Conservation (phyloP, 305 asterid species). For the Solanum hybrid region DNA sequence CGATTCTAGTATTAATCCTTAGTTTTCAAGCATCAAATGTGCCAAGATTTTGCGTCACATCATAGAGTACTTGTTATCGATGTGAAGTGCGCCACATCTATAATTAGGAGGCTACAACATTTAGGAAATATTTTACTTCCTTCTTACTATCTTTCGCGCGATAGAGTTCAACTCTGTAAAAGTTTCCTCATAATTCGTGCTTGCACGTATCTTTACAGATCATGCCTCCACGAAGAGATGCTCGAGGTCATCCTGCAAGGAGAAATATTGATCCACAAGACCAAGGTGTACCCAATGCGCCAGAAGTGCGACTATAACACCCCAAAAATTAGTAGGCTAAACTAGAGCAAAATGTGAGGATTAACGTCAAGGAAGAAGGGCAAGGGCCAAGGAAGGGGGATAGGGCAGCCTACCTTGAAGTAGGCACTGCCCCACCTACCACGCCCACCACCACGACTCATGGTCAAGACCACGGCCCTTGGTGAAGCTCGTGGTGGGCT, state of each 20-base stretch:
- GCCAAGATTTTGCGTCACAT: no score
- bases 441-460: no score
- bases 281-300: background rate
- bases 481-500: no score
- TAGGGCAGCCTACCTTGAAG: no score
- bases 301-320: background rate
- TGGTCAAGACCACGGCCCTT: no score
- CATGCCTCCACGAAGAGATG: background rate
- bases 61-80: background rate
- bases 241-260: background rate
- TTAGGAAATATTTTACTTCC: background rate
- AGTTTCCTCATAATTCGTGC: background rate
- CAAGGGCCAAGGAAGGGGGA: no score
- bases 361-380: no score
- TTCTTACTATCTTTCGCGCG: background rate
- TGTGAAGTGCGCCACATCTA: background rate
- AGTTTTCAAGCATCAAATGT: no score
- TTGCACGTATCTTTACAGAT: background rate
- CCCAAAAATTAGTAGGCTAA: no score
- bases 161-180: background rate
- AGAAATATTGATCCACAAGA: background rate
- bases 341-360: no score
- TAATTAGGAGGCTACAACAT: background rate
- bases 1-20: no score
- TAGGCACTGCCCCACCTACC: no score